Conservation (phyloP, 2,329 filamentous ascomycete species). For the Alternaria dauci region DNA sequence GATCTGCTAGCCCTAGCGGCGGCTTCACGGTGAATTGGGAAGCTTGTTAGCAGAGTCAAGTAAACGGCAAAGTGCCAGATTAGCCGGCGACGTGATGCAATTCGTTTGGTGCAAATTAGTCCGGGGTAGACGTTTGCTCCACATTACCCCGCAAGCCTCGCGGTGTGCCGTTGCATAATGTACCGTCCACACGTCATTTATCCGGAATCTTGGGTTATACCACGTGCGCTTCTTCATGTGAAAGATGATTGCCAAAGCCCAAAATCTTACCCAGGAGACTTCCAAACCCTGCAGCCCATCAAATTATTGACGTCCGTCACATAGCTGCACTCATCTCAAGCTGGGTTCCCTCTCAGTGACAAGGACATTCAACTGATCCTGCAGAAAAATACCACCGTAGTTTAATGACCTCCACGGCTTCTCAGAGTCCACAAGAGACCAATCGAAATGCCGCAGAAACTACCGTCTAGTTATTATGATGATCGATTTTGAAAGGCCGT, state of each 20-base stretch:
- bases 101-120: slow-evolving; percentile 6
- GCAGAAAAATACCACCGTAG: slow-evolving; percentile 31
- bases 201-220: background rate
- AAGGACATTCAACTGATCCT: slow-evolving; percentile 33
- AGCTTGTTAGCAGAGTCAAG: background rate
- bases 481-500: background rate
- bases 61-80: background rate
- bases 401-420: slow-evolving; percentile 32
- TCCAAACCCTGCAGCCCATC: background rate
- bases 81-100: background rate
- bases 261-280: background rate
- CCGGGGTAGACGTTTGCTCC: slow-evolving; percentile 13
- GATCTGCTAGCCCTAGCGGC: background rate
- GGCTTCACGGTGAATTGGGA: background rate
- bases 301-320: background rate
- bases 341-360: slow-evolving; percentile 22
- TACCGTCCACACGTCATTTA: background rate
- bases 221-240: background rate
- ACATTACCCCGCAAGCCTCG: slow-evolving; percentile 6
- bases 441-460: slow-evolving; percentile 36
- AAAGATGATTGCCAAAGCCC: background rate
- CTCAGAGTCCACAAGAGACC: slow-evolving; percentile 31
- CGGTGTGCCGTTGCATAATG: background rate
- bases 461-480: background rate
- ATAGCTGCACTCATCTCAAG: background rate